Percentiles rank a stretch among this genome's conserved stretches.
Evolutionary conservation across 805 yeast genomes (phyloP).

Genomic region (Saturnispora sekii): DNA sequence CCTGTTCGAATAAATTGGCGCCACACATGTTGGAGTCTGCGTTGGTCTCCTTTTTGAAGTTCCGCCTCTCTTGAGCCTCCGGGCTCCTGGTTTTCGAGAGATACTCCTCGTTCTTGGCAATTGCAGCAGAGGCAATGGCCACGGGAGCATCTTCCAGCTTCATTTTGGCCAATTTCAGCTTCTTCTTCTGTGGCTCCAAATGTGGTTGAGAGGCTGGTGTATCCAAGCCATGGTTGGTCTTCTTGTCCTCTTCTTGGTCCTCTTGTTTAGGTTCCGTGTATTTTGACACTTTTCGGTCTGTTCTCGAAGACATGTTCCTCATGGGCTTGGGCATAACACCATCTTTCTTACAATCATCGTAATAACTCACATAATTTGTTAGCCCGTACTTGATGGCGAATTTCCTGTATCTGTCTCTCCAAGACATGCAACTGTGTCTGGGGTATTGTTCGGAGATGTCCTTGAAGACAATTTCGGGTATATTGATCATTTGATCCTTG

Average conservation of each 20-base stretch:
- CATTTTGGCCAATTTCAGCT: constrained; percentile 5
- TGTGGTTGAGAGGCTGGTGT: not conserved
- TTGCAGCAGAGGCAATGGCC: not conserved
- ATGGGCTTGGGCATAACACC: constrained; percentile 43
- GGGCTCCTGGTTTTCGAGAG: not conserved
- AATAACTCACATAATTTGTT: constrained; percentile 44
- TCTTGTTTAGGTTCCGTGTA: not conserved
- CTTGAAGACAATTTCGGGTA: constrained; percentile 32
- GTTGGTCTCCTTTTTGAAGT: no score
- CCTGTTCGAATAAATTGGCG: constrained; percentile 25
- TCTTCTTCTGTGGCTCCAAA: not conserved
- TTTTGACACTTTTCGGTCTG: constrained; percentile 18
- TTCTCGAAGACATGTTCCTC: constrained; percentile 45
- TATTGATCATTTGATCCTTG: constrained; percentile 15
- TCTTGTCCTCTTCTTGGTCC: not conserved
- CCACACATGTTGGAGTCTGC: constrained; percentile 5
- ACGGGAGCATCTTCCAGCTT: not conserved
- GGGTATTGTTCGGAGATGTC: constrained; percentile 32
- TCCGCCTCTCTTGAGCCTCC: no score
- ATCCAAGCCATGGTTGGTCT: not conserved
- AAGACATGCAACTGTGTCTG: constrained; percentile 56
- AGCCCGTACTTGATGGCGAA: constrained; percentile 57
- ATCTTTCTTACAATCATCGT: constrained; percentile 32
- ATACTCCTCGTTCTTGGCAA: not conserved
- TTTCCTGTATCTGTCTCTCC: constrained; percentile 76